Evolutionary conservation across 2,329 filamentous ascomycete genomes (phyloP), one percentile per base, ranked within the genome.

Genomic region (Pseudogymnoascus sp.): DNA sequence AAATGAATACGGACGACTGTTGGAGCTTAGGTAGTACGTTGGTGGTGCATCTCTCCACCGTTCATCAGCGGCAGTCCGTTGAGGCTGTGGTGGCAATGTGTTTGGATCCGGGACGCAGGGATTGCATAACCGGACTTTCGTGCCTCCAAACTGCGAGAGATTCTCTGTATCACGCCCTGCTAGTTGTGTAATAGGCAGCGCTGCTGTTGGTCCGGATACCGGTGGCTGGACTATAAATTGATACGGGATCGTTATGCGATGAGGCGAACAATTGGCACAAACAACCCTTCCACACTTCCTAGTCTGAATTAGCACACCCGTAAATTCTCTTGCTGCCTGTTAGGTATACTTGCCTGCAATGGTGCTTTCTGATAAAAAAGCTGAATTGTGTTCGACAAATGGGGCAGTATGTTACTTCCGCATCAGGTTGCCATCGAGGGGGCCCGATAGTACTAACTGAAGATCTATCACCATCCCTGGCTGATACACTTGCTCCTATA

Each of bases 201-300:
- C 51, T 15, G 25, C 25, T 70, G 70, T 80, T 78, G 60, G 25
- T 31, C 62, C 55, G 31, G 66, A 61, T 27, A 61, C 21, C 0
- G 89, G 88, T 2, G 90, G 89, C 58, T 88, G 88, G 27, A 97
- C 92, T 66, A 97, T 96, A 73, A 91, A 97, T 71, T 94, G 90
- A 66, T 92, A 84, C 0, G 93, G 93, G 66, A 97, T 97, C 3
- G 90, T 96, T 71, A 97, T 97, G 65, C 92, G 85, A 74, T 97
- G 93, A 3, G 93, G 93, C 2, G 93, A 97, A 77, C 93, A 97
- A 17, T 85, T 81, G 63, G 87, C 86, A 75, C 93, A 97, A 25
- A 97, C 93, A 7, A 97, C 92, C 65, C 92, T 82, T 51, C 93
- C 93, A 72, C 93, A 97, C 83, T 96, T 97, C 68, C 87, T 89